Percentiles rank a stretch among this genome's conserved stretches.
Conservation (phyloP, 2,329 filamentous ascomycete species). For the Ascochyta clinopodiicola region DNA sequence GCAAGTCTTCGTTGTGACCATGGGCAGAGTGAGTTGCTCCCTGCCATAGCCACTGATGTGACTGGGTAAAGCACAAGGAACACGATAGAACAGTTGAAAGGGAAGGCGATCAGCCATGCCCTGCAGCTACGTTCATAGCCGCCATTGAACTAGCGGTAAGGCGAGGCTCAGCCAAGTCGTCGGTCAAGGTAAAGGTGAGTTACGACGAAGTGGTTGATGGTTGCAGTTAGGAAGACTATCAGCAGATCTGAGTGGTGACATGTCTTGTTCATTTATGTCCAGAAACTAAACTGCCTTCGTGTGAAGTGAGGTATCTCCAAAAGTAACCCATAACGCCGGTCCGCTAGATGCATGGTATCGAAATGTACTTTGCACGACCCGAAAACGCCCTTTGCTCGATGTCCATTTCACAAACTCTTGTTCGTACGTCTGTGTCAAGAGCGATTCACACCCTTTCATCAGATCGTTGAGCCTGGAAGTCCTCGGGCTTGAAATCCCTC, state of each 20-base stretch:
- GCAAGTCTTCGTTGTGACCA: too few species aligned
- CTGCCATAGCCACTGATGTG: too few species aligned
- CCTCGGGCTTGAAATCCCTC: slow-evolving; percentile 32
- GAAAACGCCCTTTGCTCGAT: neutral
- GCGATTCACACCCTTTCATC: slow-evolving; percentile 2
- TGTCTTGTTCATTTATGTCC: too few species aligned
- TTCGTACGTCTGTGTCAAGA: neutral
- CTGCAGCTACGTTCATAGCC: neutral
- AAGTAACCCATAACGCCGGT: slow-evolving; percentile 2
- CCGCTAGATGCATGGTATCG: slow-evolving; percentile 18
- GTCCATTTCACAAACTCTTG: neutral
- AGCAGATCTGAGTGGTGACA: too few species aligned
- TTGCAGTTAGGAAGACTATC: too few species aligned
- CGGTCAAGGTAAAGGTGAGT: neutral
- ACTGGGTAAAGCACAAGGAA: too few species aligned
- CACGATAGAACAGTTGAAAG: too few species aligned
- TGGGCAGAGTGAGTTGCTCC: too few species aligned
- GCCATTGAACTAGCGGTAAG: neutral
- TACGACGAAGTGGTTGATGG: too few species aligned
- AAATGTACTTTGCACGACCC: neutral
- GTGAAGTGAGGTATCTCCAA: neutral
- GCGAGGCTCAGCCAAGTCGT: too few species aligned
- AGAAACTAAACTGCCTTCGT: too few species aligned
- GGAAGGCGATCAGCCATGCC: too few species aligned
- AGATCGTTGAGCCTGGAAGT: slow-evolving; percentile 24